Evolutionary conservation across 176 grass and related monocot species (phyloP).

Genomic region (Puya raimondii): DNA sequence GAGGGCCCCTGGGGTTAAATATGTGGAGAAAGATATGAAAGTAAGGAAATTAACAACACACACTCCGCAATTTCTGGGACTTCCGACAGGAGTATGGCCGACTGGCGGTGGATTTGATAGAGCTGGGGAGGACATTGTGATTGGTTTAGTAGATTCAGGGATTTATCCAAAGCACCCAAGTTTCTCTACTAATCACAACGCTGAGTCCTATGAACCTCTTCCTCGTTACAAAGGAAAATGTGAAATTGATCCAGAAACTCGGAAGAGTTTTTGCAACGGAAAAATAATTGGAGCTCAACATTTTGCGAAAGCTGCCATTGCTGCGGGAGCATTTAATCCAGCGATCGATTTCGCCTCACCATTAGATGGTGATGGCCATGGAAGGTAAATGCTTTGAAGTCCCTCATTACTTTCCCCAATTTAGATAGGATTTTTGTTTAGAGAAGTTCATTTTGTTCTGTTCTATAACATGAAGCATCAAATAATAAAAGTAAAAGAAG

Average conservation of each 20-base stretch:
- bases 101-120: slow-evolving; percentile 86
- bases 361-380: slow-evolving; percentile 96
- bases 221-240: slow-evolving; percentile 83
- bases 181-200: slow-evolving; percentile 48
- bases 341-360: slow-evolving; percentile 90
- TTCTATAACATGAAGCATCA: no score
- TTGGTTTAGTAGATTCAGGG: slow-evolving; percentile 96
- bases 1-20: slow-evolving; percentile 71
- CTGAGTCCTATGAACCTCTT: slow-evolving; percentile 68
- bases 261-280: slow-evolving; percentile 83
- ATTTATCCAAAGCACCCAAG: slow-evolving; percentile 87
- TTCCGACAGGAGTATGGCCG: slow-evolving; percentile 77
- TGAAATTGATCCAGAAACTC: slow-evolving; percentile 72
- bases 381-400: slow-evolving; percentile 44
- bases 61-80: slow-evolving; percentile 88
- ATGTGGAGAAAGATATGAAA: slow-evolving; percentile 87
- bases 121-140: slow-evolving; percentile 95
- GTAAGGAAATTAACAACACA: slow-evolving; percentile 90
- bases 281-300: slow-evolving; percentile 98
- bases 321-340: slow-evolving; percentile 87
- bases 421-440: no score
- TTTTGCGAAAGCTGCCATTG: slow-evolving; percentile 98
- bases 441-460: no score
- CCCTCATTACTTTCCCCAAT: neutral
- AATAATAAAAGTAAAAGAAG: no score